Percentiles rank a stretch among this genome's conserved stretches.
Evolutionary conservation across 331 rosid genomes (phyloP).

Genomic region (Malus hybrid): DNA sequence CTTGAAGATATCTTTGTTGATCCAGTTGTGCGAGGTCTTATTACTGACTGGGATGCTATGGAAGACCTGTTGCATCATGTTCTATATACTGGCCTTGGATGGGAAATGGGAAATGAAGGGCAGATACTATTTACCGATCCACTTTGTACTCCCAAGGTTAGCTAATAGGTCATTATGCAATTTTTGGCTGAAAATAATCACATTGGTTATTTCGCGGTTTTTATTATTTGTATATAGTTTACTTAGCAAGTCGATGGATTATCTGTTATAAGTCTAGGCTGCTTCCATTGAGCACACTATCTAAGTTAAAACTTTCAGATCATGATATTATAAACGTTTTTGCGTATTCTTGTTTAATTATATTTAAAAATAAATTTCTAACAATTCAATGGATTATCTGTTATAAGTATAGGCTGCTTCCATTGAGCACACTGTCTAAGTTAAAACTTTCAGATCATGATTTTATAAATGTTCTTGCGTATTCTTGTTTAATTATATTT

Average conservation of each 20-base stretch:
- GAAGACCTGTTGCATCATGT: slow-evolving; percentile 89
- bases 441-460: not conserved
- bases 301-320: no score
- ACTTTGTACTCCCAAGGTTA: slow-evolving; percentile 90
- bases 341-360: not conserved
- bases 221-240: not conserved
- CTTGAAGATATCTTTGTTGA: slow-evolving; percentile 54
- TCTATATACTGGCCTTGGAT: slow-evolving; percentile 85
- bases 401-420: not conserved
- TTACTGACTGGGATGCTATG: slow-evolving; percentile 98
- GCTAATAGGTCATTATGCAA: not conserved
- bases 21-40: slow-evolving; percentile 69
- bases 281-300: not conserved
- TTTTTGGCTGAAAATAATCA: not conserved
- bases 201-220: not conserved
- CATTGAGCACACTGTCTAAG: not conserved
- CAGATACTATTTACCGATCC: slow-evolving; percentile 92
- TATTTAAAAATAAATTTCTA: not conserved
- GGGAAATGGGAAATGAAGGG: slow-evolving; percentile 99
- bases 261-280: not conserved
- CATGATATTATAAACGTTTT: not conserved
- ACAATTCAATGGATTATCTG: not conserved
- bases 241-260: not conserved
- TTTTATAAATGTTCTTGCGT: not conserved
- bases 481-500: not conserved